These are phyloP conservation scores for Collybia nuda DNA, from an alignment of 768 basidiomycete species.

Conservation along the genomic window DNA sequence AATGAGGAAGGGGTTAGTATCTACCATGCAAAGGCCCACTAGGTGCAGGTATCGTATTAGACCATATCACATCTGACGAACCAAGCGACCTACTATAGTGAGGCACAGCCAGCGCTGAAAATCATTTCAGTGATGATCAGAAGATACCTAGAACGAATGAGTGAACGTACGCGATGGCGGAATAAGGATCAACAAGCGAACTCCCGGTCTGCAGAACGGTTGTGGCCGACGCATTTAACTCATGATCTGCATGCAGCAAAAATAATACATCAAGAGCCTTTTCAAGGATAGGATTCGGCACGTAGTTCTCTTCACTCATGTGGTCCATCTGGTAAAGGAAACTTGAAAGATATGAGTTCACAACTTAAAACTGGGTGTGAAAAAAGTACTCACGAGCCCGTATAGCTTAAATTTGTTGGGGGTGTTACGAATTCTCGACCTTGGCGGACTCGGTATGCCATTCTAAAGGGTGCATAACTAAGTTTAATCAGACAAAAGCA, in stretches of 20 bases:
- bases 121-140: constrained; percentile 1
- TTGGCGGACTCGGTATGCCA: constrained; percentile 93
- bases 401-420: constrained; percentile 79
- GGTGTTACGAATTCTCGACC: constrained; percentile 87
- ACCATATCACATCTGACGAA: not conserved
- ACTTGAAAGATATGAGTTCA: constrained; percentile 29
- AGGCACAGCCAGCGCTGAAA: constrained; percentile 78
- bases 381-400: constrained; percentile 64
- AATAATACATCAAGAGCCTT: constrained; percentile 89
- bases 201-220: constrained; percentile 87
- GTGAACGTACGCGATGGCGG: constrained; percentile 67
- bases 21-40: constrained; percentile 74
- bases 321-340: constrained; percentile 94
- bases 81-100: constrained; percentile 65
- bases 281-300: constrained; percentile 80
- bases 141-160: not conserved
- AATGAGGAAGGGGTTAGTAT: constrained; percentile 5
- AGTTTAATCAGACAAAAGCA: not conserved
- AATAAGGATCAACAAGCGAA: constrained; percentile 89
- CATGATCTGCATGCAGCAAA: constrained; percentile 88
- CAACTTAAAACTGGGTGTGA: not conserved
- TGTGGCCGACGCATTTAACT: constrained; percentile 83
- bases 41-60: constrained; percentile 1
- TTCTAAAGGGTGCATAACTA: constrained; percentile 40
- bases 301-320: constrained; percentile 68